Evolutionary conservation across 192 early-diverging fungal genomes (phyloP), one percentile per base, ranked within the genome.

Genomic region (Mortierella hygrophila): DNA sequence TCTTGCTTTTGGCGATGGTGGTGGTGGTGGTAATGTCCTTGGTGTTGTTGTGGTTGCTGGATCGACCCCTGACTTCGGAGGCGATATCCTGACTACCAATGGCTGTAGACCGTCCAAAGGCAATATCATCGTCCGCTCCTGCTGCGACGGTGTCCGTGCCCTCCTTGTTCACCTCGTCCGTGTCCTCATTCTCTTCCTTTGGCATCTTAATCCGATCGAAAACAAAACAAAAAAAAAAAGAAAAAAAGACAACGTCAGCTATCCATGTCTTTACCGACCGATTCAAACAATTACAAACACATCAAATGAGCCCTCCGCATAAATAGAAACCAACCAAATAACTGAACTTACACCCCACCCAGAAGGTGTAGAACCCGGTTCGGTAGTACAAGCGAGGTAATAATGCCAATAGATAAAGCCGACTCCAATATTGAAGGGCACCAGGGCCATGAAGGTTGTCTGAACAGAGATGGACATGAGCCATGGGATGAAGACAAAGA

Each of bases 361-460:
- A 1, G 86, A 75, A 38, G 97, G 96, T 13, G 96, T 95, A 20
- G 88, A 78, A n/a, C 98, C 98, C 0, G 98, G 97, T 73, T 95
- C 88, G 35, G 95, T 96, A 1, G 82, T 87, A 72, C 92, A 93
- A 16, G 95, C 94, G 37, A 97, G 89, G 74, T 91, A 95, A 88
- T 98, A 99, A 90, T 98, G 98, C 89, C 95, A 90, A 88, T 93
- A 95, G n/a, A 98, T 93, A 47, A 95, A 90, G 41, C 93, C 87
- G 35, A 97, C 91, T 68, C 92, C 89, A 47, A 95, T 71, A 88
- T 99, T 96, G 91, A 98, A 97, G 7, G 94, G 94, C 15, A 90
- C 89, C 16, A 94, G 91, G 18, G 71, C 74, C 10, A 76, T 68
- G 11, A 93, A 52, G 4, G 85, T 72, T 71, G 57, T 16, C 37